Evolutionary conservation across 768 basidiomycete species (phyloP), one percentile per base, ranked within the genome.

Genomic region (Mycena alexandri): DNA sequence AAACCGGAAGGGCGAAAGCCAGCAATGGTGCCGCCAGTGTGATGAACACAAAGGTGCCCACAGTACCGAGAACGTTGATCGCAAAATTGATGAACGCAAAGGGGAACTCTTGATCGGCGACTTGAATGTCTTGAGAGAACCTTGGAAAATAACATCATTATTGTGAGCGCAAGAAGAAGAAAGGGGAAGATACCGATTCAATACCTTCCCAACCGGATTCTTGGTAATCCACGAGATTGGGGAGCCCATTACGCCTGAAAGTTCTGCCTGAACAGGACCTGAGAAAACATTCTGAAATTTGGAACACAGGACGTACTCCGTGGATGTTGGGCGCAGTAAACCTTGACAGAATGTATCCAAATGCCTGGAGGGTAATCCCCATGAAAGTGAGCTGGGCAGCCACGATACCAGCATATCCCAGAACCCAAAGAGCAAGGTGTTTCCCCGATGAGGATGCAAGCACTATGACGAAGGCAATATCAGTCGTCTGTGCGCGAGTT

Each of bases 71-170:
- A 22, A 63, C 17, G 34, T 55, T 63, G 14, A 51, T 46, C 0
- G 51, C 33, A 38, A 60, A 63, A 34, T 68, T 68, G 6, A 68
- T 6, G 41, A 63, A 68, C 0, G 67, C 61, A 41, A 63, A 68
- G 10, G 67, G 61, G 42, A 68, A 68, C 29, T 68, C 67, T 51
- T 38, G 48, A 25, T 61, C 59, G 1, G 65, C 47, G 29, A 56
- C 60, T n/a, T 61, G 54, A n/a, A 67, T 61, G 29, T 68, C 67
- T 48, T 68, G 67, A 2, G 67, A 68, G 57, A 68, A 68, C 12
- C 66, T 67, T 33, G 43, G 33, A 33, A 10, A 13, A 58, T 2
- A 17, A 17, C 3, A 29, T 29, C 29, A 29, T 29, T 29, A 29
- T 29, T 29, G 6, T 29, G 29, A 3, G 29, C 3, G 29, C 3